These are phyloP conservation scores for Erodium trifolium DNA, from an alignment of 441 rosid genomes.

Conservation along the genomic window DNA sequence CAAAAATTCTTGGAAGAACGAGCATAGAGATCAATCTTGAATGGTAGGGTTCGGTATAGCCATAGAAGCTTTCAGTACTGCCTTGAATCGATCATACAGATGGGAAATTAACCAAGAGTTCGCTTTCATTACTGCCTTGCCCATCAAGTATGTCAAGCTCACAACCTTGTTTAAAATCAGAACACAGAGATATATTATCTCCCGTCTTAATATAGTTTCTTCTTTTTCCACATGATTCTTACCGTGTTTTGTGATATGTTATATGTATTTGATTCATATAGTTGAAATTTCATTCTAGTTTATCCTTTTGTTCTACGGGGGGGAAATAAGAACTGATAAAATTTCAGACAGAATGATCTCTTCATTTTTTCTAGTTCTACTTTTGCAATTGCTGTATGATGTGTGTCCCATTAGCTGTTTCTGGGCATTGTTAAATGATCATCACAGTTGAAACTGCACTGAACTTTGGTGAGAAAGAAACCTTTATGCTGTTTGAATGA, in stretches of 20 bases:
- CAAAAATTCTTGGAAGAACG: conserved; percentile 87
- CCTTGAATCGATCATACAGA: neutral
- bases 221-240: conserved; percentile 8
- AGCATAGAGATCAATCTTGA: conserved; percentile 56
- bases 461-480: neutral
- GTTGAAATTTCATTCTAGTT: neutral
- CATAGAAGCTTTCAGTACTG: neutral
- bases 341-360: neutral
- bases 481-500: too few species aligned
- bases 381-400: neutral
- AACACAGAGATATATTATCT: conserved; percentile 18
- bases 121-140: conserved; percentile 9
- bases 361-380: neutral
- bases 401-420: neutral
- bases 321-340: neutral
- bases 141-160: neutral
- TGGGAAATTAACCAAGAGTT: neutral
- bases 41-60: neutral
- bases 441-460: neutral
- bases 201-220: conserved; percentile 14
- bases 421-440: neutral
- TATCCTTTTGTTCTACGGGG: neutral
- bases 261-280: conserved; percentile 11
- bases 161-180: conserved; percentile 17
- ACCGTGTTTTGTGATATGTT: neutral